Conservation (phyloP, 768 basidiomycete genomes). For the Kwoniella sp. region DNA sequence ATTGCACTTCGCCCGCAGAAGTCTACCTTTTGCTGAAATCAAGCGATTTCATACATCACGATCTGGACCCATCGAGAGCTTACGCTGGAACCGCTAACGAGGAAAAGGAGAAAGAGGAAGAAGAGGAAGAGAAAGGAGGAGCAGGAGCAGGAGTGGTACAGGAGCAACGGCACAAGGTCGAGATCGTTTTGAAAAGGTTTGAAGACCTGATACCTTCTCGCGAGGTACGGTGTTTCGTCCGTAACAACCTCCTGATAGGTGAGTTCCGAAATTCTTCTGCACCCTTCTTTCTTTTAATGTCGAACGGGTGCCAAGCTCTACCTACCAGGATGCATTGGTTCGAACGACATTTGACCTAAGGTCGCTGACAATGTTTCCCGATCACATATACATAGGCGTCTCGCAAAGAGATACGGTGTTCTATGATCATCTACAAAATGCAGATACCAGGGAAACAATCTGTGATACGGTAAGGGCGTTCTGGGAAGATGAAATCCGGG, state of each 20-base stretch:
- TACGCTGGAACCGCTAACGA: conserved; percentile 60
- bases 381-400: conserved; percentile 62
- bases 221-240: conserved; percentile 89
- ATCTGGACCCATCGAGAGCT: conserved; percentile 65
- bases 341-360: too few relatives aligned
- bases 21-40: conserved; percentile 91
- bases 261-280: conserved; percentile 17
- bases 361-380: conserved; percentile 13
- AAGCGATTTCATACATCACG: conserved; percentile 84
- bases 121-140: background rate
- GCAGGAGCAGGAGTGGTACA: background rate
- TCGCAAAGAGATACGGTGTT: conserved; percentile 86
- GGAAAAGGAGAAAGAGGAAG: background rate
- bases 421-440: conserved; percentile 81
- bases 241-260: conserved; percentile 74
- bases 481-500: conserved; percentile 70
- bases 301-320: too few relatives aligned
- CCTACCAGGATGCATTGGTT: too few relatives aligned
- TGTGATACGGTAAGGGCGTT: conserved; percentile 62
- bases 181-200: conserved; percentile 89
- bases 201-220: conserved; percentile 79
- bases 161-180: conserved; percentile 59
- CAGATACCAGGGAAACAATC: conserved; percentile 63
- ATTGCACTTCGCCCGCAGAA: conserved; percentile 84
- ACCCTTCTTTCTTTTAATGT: background rate